Evolutionary conservation across 169 alveolate species (phyloP), one percentile per base, ranked within the genome.

Genomic region (Eimeria mitis): DNA sequence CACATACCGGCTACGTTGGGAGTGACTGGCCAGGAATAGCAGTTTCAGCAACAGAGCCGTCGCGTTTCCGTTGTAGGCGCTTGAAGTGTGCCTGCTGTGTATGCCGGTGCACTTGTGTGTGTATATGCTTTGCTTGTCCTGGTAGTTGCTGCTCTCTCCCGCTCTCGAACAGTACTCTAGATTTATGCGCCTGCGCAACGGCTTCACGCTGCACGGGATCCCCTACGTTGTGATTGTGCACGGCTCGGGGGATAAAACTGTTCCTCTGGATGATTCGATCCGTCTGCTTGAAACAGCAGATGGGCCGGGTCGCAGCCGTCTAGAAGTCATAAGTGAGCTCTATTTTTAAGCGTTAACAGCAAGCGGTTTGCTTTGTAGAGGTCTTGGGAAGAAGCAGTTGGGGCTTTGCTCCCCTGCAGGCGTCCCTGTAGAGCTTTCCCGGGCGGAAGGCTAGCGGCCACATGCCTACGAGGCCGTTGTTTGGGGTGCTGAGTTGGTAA

Each of bases 211-310:
- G 63, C 81, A 61, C 49, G 94, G 89, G 16, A 78, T 95, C n/a
- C 97, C 97, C 1, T 95, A 95, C 83, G 97, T 95, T 70, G 56
- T 95, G 76, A 89, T 95, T 47, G 95, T 95, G 47, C 97, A 95
- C 76, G 97, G 97, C 47, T 95, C 95, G 65, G 84, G 88, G 63
- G 97, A 95, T 83, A 89, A 87, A 54, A 89, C 94, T n/a, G 68
- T 91, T 16, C 97, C 97, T 31, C 90, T 95, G n/a, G 97, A 95
- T 31, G 97, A 95, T 44, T 95, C 97, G 19, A 89, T 95, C 61
- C 94, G 95, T 25, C 83, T 95, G 28, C 89, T 95, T 7, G 97
- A 95, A 63, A 95, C 97, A 56, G 94, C 95, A 73, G 95, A 59
- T 28, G 97, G 94, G 44, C 92, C 92, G 16, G 97, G 97, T 9